Conservation (phyloP, 805 yeast species). For the Saccharomycopsis javanensis region DNA sequence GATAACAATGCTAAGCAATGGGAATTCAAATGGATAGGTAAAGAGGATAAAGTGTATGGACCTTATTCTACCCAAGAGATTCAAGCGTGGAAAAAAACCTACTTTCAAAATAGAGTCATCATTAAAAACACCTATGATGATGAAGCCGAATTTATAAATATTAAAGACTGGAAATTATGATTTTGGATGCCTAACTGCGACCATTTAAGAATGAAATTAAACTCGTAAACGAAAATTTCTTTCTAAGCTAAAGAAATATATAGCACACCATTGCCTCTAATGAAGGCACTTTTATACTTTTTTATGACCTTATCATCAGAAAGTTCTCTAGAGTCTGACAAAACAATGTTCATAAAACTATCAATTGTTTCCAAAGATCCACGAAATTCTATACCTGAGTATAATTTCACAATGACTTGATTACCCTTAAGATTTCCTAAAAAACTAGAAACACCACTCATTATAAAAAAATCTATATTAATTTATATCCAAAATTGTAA, state of each 20-base stretch:
- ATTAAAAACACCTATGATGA: slow-evolving; percentile 27
- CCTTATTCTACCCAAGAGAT: slow-evolving; percentile 41
- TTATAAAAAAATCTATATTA: not conserved
- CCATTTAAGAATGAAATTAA: not conserved
- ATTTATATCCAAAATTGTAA: not conserved
- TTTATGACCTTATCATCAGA: slow-evolving; percentile 41
- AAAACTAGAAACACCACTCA: slow-evolving; percentile 55
- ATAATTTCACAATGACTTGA: slow-evolving; percentile 70
- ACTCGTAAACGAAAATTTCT: too few species aligned
- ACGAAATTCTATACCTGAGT: slow-evolving; percentile 78
- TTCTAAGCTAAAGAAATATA: slow-evolving; percentile 2
- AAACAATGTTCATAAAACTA: slow-evolving; percentile 92
- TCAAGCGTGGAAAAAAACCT: slow-evolving; percentile 37
- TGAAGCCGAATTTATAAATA: slow-evolving; percentile 17
- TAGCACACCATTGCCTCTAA: slow-evolving; percentile 63
- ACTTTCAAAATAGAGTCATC: slow-evolving; percentile 38
- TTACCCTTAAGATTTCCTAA: slow-evolving; percentile 71
- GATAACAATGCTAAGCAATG: slow-evolving; percentile 28
- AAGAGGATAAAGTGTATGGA: slow-evolving; percentile 36
- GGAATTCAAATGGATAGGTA: slow-evolving; percentile 41
- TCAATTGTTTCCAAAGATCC: slow-evolving; percentile 80
- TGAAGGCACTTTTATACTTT: slow-evolving; percentile 67
- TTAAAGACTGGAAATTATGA: slow-evolving; percentile 9
- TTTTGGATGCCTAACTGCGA: not conserved
- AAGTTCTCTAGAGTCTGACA: slow-evolving; percentile 56